Evolutionary conservation across 768 basidiomycete genomes (phyloP).

Genomic region (Leucocoprinus sp.): DNA sequence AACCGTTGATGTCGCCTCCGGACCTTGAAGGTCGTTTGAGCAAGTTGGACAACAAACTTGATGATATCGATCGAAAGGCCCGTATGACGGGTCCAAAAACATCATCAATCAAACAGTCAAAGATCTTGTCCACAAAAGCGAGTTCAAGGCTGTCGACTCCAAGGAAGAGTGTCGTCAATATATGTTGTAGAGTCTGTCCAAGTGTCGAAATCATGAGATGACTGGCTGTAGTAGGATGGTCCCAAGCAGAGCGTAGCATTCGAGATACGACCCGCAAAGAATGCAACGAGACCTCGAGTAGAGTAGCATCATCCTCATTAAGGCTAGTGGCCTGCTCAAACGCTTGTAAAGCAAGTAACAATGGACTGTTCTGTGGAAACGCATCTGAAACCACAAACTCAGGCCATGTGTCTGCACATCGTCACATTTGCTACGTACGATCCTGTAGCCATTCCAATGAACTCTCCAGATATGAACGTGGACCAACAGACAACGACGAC

Average conservation of each 20-base stretch:
- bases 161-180: neutral
- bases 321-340: slow-evolving; percentile 2
- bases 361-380: slow-evolving; percentile 6
- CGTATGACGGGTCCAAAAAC: slow-evolving; percentile 5
- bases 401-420: neutral
- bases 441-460: neutral
- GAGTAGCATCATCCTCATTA: slow-evolving; percentile 6
- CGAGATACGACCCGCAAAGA: neutral
- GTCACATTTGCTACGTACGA: neutral
- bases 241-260: neutral
- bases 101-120: slow-evolving; percentile 7
- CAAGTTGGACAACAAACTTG: neutral
- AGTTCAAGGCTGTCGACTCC: neutral
- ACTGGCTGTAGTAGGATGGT: neutral
- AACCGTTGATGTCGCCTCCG: too few relatives aligned
- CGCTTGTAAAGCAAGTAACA: slow-evolving; percentile 3
- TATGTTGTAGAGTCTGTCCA: slow-evolving; percentile 1
- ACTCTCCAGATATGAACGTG: neutral
- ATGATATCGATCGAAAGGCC: neutral
- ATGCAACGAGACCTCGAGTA: slow-evolving; percentile 4
- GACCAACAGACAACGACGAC: neutral
- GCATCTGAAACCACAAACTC: neutral
- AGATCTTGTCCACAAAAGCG: slow-evolving; percentile 1
- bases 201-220: neutral
- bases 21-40: too few relatives aligned